A percentile compares a stretch with the other conserved stretches of the same genome.
Conservation (phyloP, 2,329 filamentous ascomycete genomes). For the Colletotrichum ledebouriae region DNA sequence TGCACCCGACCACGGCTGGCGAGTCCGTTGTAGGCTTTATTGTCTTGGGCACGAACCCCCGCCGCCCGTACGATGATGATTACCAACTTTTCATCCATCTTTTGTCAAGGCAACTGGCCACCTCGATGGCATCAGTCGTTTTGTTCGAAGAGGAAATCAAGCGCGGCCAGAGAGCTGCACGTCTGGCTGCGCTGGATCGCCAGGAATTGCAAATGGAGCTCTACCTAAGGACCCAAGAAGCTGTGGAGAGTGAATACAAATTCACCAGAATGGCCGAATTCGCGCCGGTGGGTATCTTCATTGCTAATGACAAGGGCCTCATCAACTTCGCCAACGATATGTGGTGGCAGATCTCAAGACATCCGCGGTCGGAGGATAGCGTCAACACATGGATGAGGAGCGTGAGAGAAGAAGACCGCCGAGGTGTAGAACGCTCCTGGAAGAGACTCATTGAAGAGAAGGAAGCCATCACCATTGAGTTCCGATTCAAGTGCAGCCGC, state of each 20-base stretch:
- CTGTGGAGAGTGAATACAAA: constrained; percentile 78
- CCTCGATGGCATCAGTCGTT: constrained; percentile 84
- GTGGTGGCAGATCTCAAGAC: constrained; percentile 79
- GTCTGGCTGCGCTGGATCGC: constrained; percentile 80
- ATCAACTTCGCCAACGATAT: constrained; percentile 88
- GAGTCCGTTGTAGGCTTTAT: constrained; percentile 83
- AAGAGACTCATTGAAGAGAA: constrained; percentile 71
- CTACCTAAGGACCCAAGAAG: constrained; percentile 72
- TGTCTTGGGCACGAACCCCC: constrained; percentile 82
- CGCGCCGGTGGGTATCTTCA: constrained; percentile 87
- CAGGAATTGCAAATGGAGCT: constrained; percentile 84
- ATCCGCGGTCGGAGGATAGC: constrained; percentile 69
- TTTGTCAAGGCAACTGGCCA: constrained; percentile 80
- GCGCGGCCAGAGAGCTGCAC: constrained; percentile 79
- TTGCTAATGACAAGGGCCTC: constrained; percentile 77
- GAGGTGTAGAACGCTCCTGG: constrained; percentile 72
- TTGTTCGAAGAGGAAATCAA: constrained; percentile 87
- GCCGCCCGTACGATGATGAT: constrained; percentile 83
- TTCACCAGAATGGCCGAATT: constrained; percentile 90
- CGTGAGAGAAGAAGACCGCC: constrained; percentile 75
- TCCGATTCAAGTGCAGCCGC: constrained; percentile 79
- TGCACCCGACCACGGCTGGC: constrained; percentile 79
- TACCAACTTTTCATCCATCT: constrained; percentile 84
- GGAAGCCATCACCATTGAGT: constrained; percentile 77
- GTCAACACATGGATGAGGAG: constrained; percentile 80